Base-by-base conservation (phyloP, 148 eudicot species). In the Diospyros kaki region DNA sequence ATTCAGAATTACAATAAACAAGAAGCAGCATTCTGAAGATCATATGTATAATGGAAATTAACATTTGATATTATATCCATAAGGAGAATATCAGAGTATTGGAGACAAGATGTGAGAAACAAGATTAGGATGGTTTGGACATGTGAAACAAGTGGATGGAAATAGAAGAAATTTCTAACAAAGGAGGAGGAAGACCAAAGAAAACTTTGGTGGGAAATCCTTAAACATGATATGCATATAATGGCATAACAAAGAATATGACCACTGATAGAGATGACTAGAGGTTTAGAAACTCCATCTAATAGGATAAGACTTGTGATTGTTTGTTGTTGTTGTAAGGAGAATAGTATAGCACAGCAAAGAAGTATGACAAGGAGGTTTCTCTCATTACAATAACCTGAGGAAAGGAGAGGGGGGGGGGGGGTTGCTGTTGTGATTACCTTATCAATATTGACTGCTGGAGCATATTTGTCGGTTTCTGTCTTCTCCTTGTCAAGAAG, bases 401-500 rank as follows among this genome's bases (percentile, higher is more conserved):
- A 28, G 28, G 39, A 7, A 50, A 69, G 2, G 0, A 1, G 6
- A 28, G 17, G 44, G 15, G 58, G n/a, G 12, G 17, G 13, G n/a
- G 63, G 65, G 10, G 51, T 6, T 11, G 15, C 11, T 17, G 71
- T 17, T 46, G 58, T 38, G 17, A 28, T 5, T 69, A 95, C 99
- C 99, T 95, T 95, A 40, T 95, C 99, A 64, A 95, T 89, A 76
- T 95, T 92, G 70, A 95, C 99, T 73, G 65, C 85, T 14, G 99
- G 94, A 73, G 96, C 97, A 87, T 83, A 92, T 81, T 92, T 95
- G 44, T 89, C 93, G 28, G 94, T 89, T 61, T 90, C 86, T 13
- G 97, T 89, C 82, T 93, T 92, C 61, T 86, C 96, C 79, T 90
- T 89, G 45, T 95, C 86, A 44, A 93, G 89, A 76, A 95, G 91